Conservation (phyloP, 2,329 filamentous ascomycete genomes). For the Xylariaceae sp. region DNA sequence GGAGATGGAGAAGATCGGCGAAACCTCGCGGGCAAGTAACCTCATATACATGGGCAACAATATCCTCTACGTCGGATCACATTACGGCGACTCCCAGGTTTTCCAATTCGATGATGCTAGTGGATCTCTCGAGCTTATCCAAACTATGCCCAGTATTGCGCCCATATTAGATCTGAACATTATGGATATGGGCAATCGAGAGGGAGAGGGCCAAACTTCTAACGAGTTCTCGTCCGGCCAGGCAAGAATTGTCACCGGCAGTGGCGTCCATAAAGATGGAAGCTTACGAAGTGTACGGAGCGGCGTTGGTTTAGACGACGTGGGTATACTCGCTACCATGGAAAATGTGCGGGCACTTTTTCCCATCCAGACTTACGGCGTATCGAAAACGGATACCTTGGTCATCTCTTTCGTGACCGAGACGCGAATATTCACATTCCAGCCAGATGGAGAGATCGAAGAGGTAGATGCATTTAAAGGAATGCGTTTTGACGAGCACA, state of each 20-base stretch:
- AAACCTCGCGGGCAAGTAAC: conserved; percentile 69
- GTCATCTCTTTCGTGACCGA: conserved; percentile 78
- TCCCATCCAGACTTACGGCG: conserved; percentile 51
- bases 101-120: conserved; percentile 38
- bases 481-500: conserved; percentile 64
- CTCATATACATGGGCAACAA: conserved; percentile 74
- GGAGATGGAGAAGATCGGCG: conserved; percentile 60
- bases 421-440: conserved; percentile 78
- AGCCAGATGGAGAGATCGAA: conserved; percentile 71
- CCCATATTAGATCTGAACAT: conserved; percentile 91
- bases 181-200: conserved; percentile 90
- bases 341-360: conserved; percentile 70
- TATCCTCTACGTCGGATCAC: conserved; percentile 81
- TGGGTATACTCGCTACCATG: conserved; percentile 79
- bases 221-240: conserved; percentile 95
- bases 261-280: conserved; percentile 84
- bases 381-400: conserved; percentile 61
- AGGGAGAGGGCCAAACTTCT: conserved; percentile 66
- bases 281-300: conserved; percentile 86
- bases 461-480: conserved; percentile 76
- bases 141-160: conserved; percentile 78
- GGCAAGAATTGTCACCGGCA: conserved; percentile 87
- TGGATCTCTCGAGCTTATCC: conserved; percentile 58
- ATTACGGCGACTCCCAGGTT: conserved; percentile 88
- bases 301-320: conserved; percentile 85